Evolutionary conservation across 768 basidiomycete species (phyloP), one percentile per base, ranked within the genome.

Genomic region (Astraeus odoratus): DNA sequence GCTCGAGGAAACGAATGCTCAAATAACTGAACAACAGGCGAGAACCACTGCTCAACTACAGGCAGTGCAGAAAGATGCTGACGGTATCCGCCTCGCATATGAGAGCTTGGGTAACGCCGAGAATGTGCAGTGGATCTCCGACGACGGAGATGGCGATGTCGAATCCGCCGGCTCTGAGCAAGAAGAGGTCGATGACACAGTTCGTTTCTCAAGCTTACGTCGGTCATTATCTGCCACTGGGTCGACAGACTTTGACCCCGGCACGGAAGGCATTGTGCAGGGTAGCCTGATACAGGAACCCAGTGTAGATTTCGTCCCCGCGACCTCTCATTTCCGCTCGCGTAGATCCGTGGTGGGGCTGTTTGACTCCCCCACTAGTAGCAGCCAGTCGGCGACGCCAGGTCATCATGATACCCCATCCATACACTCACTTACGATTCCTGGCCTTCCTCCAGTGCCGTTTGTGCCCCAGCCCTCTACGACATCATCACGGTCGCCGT

Each of bases 11-110:
- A 76, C 84, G 2, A 91, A 91, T 52, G 50, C 66, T 6, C 74
- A 76, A 44, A 87, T 91, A 33, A 67, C 77, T 18, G 67, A 72
- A 45, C 78, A 84, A 50, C 87, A 90, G 57, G 62, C 60, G 1
- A 73, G 76, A 52, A 87, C 86, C 0, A 64, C 73, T 5, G 67
- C 67, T 30, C 78, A 81, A 47, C 67, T 89, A 22, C 74, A 75
- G n/a, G 74, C 75, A 4, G 83, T 86, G 8, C 83, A 86, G 52
- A 72, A 76, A 47, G 85, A 89, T 53, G 81, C 81, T 2, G 76
- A 84, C 38, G 76, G 74, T 43, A 86, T 91, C 50, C 72, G 73
- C 37, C 76, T 75, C 44, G 74, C 79, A 5, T 90, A 88, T 50
- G 85, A 86, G 49, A 79, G 68, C 44, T 70, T 89, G 29, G 73